phyloP scores from a whole-genome alignment of 352 stramenopile genomes.

The Phytophthora fragariae region DNA sequence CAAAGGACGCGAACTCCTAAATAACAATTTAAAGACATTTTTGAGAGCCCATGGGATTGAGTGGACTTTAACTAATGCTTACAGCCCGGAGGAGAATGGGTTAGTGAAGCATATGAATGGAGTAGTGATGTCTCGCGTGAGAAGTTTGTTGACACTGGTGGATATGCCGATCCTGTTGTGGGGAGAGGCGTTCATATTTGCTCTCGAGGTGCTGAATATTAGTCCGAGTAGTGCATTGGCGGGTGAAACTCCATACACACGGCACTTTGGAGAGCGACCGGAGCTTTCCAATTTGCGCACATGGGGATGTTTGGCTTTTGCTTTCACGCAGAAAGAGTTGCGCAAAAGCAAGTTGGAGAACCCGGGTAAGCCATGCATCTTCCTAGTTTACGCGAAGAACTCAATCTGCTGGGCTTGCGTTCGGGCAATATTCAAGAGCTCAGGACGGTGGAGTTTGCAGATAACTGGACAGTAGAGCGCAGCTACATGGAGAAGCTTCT shows the following conservation, averaged over 20 bases:
- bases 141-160: not conserved
- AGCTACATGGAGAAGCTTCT: constrained; percentile 16
- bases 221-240: not conserved
- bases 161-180: not conserved
- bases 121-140: not conserved
- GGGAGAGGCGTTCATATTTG: not conserved
- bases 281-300: constrained; percentile 2
- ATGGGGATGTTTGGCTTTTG: not conserved
- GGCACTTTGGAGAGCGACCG: constrained; percentile 4
- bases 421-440: constrained; percentile 5
- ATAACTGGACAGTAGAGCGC: constrained; percentile 20
- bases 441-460: constrained; percentile 15
- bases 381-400: constrained; percentile 9
- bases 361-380: constrained; percentile 3
- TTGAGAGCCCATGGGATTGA: not conserved
- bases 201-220: not conserved
- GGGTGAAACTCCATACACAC: constrained; percentile 14
- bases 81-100: not conserved
- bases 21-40: not conserved
- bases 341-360: constrained; percentile 15
- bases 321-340: constrained; percentile 15
- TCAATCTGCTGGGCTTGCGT: constrained; percentile 11
- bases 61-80: not conserved
- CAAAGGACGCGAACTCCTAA: not conserved
- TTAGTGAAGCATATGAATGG: not conserved